These are phyloP conservation scores for Mycena floridula DNA, from an alignment of 768 basidiomycete genomes.

Conservation along the genomic window DNA sequence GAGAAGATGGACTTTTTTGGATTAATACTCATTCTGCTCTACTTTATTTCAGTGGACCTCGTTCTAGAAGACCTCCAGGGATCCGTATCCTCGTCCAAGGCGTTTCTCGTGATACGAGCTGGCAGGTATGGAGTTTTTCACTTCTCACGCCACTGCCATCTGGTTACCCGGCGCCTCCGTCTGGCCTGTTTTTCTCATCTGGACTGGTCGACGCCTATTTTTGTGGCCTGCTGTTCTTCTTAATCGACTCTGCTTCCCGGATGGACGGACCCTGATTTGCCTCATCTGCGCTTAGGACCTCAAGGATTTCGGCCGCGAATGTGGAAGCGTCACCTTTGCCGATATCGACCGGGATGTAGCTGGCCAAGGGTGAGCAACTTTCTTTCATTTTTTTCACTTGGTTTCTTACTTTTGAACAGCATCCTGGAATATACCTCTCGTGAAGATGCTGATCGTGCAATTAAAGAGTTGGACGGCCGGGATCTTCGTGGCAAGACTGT, in stretches of 20 bases:
- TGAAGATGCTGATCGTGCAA: slow-evolving; percentile 91
- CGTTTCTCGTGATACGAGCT: slow-evolving; percentile 91
- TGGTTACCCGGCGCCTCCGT: no score
- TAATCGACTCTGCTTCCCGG: slow-evolving; percentile 4
- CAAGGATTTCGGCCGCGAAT: slow-evolving; percentile 95
- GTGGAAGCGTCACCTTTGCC: slow-evolving; percentile 89
- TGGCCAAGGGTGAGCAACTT: slow-evolving; percentile 71
- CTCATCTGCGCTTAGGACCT: slow-evolving; percentile 67
- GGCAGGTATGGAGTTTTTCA: slow-evolving; percentile 80
- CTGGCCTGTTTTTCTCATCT: no score
- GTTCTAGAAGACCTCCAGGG: slow-evolving; percentile 73
- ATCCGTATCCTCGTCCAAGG: slow-evolving; percentile 83
- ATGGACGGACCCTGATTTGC: slow-evolving; percentile 35
- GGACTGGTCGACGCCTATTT: no score
- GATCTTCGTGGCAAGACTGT: slow-evolving; percentile 84
- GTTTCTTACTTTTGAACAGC: slow-evolving; percentile 35
- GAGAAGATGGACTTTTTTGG: slow-evolving; percentile 2
- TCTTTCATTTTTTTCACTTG: not conserved
- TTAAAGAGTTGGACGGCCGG: slow-evolving; percentile 77
- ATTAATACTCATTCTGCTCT: slow-evolving; percentile 7
- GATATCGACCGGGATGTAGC: slow-evolving; percentile 87
- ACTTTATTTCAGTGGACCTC: slow-evolving; percentile 38
- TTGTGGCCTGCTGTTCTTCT: slow-evolving; percentile 1
- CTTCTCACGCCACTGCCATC: slow-evolving; percentile 10
- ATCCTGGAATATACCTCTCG: slow-evolving; percentile 86